phyloP scores from a whole-genome alignment of 1,284 basidiomycete species.

The Leccinum subfulvum region DNA sequence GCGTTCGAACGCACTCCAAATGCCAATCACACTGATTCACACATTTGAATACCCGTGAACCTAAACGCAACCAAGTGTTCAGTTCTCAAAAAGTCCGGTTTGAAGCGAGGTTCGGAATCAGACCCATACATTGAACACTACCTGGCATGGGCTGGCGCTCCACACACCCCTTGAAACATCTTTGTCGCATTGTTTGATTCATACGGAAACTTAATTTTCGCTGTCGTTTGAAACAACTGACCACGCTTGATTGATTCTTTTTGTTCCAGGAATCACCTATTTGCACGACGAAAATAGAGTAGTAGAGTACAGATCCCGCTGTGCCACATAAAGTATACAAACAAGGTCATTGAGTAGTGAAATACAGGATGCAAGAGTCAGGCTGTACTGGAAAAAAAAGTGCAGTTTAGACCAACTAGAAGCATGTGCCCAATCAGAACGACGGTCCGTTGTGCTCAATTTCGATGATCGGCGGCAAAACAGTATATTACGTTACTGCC shows the following conservation, averaged over 20 bases:
- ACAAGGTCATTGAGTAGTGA: neutral
- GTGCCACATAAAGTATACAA: neutral
- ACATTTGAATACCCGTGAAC: neutral
- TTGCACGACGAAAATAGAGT: neutral
- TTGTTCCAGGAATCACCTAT: neutral
- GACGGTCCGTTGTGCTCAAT: neutral
- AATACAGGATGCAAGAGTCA: neutral
- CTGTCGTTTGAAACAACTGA: neutral
- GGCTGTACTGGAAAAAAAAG: neutral
- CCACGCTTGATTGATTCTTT: neutral
- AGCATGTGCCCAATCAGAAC: neutral
- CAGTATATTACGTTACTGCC: neutral
- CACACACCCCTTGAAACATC: neutral
- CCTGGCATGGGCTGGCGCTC: neutral
- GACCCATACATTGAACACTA: neutral
- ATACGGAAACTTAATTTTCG: neutral
- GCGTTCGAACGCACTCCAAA: neutral
- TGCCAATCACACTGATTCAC: neutral
- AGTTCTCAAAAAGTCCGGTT: neutral
- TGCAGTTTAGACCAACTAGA: too few species aligned
- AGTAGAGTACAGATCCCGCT: neutral
- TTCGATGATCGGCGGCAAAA: neutral
- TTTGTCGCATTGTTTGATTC: neutral
- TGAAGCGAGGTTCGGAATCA: neutral
- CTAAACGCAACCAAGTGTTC: neutral